Conservation (phyloP, 345 rosid species). For the Alliaria petiolata region DNA sequence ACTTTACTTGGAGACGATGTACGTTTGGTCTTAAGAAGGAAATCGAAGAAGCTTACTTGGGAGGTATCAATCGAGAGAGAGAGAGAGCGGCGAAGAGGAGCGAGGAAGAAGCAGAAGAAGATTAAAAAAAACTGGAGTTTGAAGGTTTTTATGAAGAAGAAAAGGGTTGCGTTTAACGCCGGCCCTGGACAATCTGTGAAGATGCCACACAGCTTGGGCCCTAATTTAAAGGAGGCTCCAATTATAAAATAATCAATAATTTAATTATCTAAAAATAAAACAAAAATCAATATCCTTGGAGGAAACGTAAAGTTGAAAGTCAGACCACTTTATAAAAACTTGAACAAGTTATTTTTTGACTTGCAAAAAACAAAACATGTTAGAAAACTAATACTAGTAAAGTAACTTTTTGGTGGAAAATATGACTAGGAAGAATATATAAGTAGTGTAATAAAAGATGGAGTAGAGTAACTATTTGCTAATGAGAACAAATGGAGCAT, state of each 20-base stretch:
- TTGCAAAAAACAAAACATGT: not conserved
- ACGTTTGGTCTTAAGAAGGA: not conserved
- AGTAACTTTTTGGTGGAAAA: not conserved
- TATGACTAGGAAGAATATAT: not conserved
- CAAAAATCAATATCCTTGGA: constrained; percentile 8
- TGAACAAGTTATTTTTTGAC: not conserved
- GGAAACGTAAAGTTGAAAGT: not conserved
- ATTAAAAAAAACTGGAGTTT: not conserved
- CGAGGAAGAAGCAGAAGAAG: not conserved
- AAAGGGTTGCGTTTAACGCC: constrained; percentile 23
- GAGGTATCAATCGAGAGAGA: constrained; percentile 1
- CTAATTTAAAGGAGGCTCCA: constrained; percentile 21
- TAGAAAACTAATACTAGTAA: not conserved
- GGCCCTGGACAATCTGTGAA: constrained; percentile 12
- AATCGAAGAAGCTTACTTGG: constrained; percentile 7
- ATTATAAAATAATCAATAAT: not conserved
- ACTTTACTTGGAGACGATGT: not conserved
- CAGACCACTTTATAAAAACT: not conserved
- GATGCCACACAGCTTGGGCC: constrained; percentile 5
- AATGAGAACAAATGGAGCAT: no score
- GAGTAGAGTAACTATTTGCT: not conserved
- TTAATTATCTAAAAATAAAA: not conserved
- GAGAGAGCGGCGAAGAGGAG: not conserved
- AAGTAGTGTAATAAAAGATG: not conserved
- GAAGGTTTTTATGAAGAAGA: constrained; percentile 2